phyloP scores from a whole-genome alignment of 2,329 filamentous ascomycete species.

The Verticillium zaregamsianum region DNA sequence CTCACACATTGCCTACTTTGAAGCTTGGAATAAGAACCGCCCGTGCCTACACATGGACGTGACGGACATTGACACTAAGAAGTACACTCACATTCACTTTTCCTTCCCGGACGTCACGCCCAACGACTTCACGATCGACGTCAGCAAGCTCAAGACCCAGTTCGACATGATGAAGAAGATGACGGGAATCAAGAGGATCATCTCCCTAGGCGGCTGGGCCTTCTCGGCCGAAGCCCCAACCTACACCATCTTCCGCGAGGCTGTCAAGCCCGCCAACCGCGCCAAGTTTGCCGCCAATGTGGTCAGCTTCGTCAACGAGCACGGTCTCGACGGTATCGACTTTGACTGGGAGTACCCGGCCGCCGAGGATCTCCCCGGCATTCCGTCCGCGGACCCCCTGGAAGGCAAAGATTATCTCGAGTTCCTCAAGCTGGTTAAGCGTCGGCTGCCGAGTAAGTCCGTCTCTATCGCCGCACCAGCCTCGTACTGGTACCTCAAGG shows the following conservation, averaged over 20 bases:
- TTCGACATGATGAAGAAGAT: constrained; percentile 20
- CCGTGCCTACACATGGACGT: constrained; percentile 26
- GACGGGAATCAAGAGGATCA: constrained; percentile 1
- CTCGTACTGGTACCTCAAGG: background rate
- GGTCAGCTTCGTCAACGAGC: background rate
- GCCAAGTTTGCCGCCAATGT: background rate
- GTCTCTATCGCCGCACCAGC: constrained; percentile 2
- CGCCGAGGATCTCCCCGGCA: constrained; percentile 17
- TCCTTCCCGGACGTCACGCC: constrained; percentile 26
- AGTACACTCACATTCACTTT: constrained; percentile 30
- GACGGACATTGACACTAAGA: background rate
- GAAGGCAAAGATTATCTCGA: constrained; percentile 18
- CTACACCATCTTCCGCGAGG: background rate
- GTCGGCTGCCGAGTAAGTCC: background rate
- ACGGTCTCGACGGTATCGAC: constrained; percentile 31
- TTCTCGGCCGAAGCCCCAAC: background rate
- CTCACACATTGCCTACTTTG: constrained; percentile 26
- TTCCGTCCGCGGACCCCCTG: background rate
- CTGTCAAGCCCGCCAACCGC: background rate
- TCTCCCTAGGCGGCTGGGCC: constrained; percentile 1
- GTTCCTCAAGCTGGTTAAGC: constrained; percentile 5
- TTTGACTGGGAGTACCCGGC: constrained; percentile 43
- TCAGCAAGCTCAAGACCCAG: constrained; percentile 8
- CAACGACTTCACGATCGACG: constrained; percentile 10
- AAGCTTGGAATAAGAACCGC: constrained; percentile 26